A percentile compares a stretch with the other conserved stretches of the same genome.
These are phyloP conservation scores for Ligustrum vulgare DNA, from an alignment of 257 asterid genomes.

Conservation along the genomic window DNA sequence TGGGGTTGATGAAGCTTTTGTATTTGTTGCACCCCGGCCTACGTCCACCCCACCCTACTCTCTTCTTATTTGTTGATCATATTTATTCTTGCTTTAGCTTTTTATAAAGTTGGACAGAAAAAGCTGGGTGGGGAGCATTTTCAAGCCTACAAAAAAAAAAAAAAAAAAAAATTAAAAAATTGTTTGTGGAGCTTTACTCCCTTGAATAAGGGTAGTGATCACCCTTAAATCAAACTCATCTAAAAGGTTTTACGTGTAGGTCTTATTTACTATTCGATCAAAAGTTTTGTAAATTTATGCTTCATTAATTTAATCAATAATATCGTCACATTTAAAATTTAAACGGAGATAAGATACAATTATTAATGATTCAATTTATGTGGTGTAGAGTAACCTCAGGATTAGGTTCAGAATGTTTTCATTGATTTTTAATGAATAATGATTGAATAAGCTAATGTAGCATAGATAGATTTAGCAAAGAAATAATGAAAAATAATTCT, in stretches of 20 bases:
- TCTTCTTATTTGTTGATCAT: slow-evolving; percentile 20
- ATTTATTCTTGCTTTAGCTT: slow-evolving; percentile 59
- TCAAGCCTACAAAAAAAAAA: slow-evolving; percentile 51
- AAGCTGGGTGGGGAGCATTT: slow-evolving; percentile 64
- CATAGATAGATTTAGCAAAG: slow-evolving; percentile 18
- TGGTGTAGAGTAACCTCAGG: slow-evolving; percentile 16
- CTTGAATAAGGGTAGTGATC: slow-evolving; percentile 63
- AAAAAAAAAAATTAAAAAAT: slow-evolving; percentile 40
- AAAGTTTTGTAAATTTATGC: not conserved
- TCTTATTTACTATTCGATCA: not conserved
- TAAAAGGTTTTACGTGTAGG: not conserved
- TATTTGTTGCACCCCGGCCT: slow-evolving; percentile 27
- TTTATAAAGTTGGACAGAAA: slow-evolving; percentile 65
- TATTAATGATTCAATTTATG: not conserved
- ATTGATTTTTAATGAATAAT: not conserved
- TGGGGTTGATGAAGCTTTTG: slow-evolving; percentile 43
- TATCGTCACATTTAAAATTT: not conserved
- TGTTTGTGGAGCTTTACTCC: slow-evolving; percentile 50
- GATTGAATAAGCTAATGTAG: slow-evolving; percentile 12
- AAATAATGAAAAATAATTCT: slow-evolving; percentile 12
- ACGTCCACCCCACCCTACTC: slow-evolving; percentile 6
- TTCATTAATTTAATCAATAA: not conserved
- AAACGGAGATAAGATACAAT: not conserved
- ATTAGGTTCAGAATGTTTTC: slow-evolving; percentile 22
- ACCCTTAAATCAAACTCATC: not conserved